These are phyloP conservation scores for Uromyces viciae-fabae DNA, from an alignment of 1,284 basidiomycete species.

Conservation along the genomic window DNA sequence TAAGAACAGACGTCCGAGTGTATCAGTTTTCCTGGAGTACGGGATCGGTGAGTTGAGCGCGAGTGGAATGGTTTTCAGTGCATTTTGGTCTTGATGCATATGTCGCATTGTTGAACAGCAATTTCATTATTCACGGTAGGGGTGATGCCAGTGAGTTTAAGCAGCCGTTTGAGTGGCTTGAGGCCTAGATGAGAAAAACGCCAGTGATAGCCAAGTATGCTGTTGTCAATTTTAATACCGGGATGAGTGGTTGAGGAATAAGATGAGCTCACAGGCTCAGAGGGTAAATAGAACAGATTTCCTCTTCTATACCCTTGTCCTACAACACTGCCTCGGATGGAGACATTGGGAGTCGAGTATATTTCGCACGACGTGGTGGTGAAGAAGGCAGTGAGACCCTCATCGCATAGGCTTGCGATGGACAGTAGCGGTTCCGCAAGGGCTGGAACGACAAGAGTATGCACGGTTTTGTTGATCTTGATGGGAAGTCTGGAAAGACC, in stretches of 20 bases:
- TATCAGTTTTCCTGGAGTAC: neutral
- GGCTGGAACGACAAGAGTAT: neutral
- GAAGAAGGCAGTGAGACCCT: neutral
- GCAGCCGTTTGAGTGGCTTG: neutral
- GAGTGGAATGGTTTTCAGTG: neutral
- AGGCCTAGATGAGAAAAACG: neutral
- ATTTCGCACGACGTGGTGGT: neutral
- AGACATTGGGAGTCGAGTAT: neutral
- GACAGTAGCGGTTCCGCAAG: neutral
- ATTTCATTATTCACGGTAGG: neutral
- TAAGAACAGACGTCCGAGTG: neutral
- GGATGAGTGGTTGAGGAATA: neutral
- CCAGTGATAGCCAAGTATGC: neutral
- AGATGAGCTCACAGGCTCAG: neutral
- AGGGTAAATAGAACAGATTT: neutral
- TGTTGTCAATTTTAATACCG: too few species aligned
- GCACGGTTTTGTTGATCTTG: neutral
- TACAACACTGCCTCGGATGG: neutral
- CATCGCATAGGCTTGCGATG: neutral
- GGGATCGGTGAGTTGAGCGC: neutral
- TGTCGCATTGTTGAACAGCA: neutral
- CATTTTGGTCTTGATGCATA: neutral
- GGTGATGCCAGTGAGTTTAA: neutral
- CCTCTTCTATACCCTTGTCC: neutral
- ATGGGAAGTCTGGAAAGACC: neutral